Percentiles rank a stretch among this genome's conserved stretches.
Conservation (phyloP, 2,329 filamentous ascomycete species). For the Trichoderma semiorbis region DNA sequence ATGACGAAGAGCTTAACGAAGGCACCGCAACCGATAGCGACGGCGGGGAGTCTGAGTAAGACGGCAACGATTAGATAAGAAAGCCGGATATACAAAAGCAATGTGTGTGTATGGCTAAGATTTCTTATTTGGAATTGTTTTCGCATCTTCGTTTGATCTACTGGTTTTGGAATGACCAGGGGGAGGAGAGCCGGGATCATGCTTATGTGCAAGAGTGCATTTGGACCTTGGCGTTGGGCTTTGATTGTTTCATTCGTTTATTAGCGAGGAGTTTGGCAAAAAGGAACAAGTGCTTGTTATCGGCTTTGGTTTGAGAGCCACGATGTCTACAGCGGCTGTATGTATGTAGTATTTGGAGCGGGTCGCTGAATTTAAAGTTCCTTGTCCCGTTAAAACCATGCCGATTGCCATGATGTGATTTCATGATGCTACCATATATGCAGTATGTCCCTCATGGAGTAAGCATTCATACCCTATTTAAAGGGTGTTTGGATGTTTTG, state of each 20-base stretch:
- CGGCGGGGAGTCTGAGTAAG: conserved; percentile 33
- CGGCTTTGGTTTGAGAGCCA: background rate
- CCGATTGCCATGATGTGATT: background rate
- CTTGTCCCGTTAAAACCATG: background rate
- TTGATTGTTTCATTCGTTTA: background rate
- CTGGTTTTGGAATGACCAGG: background rate
- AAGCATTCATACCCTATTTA: background rate
- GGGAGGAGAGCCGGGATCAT: background rate
- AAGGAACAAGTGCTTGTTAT: background rate
- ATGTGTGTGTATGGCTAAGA: background rate
- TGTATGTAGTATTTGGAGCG: background rate
- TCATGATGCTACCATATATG: background rate
- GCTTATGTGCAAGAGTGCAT: background rate
- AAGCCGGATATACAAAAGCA: background rate
- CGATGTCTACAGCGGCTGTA: background rate
- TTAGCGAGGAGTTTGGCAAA: conserved; percentile 24
- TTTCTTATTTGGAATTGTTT: conserved; percentile 1
- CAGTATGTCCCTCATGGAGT: background rate
- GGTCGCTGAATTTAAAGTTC: background rate
- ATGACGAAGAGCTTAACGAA: conserved; percentile 50
- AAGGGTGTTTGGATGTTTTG: background rate
- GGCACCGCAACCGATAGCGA: conserved; percentile 50
- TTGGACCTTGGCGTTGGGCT: background rate
- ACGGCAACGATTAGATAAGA: conserved; percentile 1
- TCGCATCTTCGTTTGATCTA: background rate